Evolutionary conservation across 208 protist species (phyloP).

Genomic region (Trypanosoma brucei): DNA sequence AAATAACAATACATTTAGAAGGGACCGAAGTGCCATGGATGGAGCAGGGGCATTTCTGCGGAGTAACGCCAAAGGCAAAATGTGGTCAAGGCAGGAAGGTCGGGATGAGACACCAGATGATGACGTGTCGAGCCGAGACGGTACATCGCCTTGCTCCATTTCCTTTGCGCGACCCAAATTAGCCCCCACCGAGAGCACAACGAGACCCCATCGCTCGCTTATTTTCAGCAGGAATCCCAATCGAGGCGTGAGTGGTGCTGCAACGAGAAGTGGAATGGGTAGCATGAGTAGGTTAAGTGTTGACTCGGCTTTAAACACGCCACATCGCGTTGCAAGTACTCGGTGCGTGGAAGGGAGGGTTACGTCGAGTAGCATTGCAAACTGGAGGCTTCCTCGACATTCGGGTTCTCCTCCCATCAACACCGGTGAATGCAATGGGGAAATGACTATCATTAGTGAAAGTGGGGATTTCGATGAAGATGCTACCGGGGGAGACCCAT

Average conservation of each 20-base stretch:
- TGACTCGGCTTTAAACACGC: neutral
- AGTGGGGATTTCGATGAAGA: too few relatives aligned
- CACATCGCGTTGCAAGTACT: too few relatives aligned
- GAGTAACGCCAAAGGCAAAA: constrained; percentile 27
- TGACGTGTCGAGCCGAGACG: neutral
- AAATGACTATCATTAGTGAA: too few relatives aligned
- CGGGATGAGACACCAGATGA: constrained; percentile 1
- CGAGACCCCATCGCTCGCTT: neutral
- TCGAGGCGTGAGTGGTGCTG: neutral
- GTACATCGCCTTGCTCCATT: neutral
- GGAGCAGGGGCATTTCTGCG: constrained; percentile 50
- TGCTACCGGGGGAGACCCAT: neutral
- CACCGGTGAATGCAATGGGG: too few relatives aligned
- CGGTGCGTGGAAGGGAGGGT: too few relatives aligned
- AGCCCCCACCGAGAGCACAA: neutral
- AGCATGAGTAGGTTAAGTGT: neutral
- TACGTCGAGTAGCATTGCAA: too few relatives aligned
- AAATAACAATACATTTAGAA: neutral
- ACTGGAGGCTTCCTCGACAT: too few relatives aligned
- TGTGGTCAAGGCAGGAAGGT: neutral
- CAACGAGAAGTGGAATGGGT: neutral
- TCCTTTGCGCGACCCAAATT: neutral
- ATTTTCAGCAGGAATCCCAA: neutral
- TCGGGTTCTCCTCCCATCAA: too few relatives aligned
- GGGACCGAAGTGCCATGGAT: neutral